Evolutionary conservation across 2,329 filamentous ascomycete genomes (phyloP).

Genomic region (Incumbomyces lentus): DNA sequence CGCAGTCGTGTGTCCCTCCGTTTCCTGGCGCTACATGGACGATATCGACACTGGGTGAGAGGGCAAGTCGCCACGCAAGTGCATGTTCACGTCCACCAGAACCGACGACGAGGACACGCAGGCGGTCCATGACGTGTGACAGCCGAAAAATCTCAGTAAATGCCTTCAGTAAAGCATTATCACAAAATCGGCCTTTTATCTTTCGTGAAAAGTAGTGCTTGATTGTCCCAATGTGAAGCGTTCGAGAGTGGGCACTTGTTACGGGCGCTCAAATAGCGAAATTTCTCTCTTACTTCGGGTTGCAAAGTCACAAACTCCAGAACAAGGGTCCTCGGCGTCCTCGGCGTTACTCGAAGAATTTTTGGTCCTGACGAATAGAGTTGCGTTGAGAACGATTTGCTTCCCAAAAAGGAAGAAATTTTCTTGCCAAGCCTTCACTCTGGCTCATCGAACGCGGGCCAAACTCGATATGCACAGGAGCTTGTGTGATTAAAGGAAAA

Average conservation of each 20-base stretch:
- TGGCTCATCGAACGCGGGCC: background rate
- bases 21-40: constrained; percentile 67
- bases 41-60: constrained; percentile 66
- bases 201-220: too few species aligned
- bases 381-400: background rate
- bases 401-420: constrained; percentile 7
- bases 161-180: too few species aligned
- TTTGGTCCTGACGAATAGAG: background rate
- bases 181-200: too few species aligned
- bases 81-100: constrained; percentile 93
- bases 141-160: background rate
- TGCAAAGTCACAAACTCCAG: too few species aligned
- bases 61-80: constrained; percentile 83
- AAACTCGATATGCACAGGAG: too few species aligned
- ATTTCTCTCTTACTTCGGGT: too few species aligned
- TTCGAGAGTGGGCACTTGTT: too few species aligned
- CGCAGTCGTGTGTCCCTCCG: constrained; percentile 60
- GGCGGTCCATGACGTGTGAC: constrained; percentile 20
- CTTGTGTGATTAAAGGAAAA: too few species aligned
- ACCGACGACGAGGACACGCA: constrained; percentile 75
- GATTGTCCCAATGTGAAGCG: too few species aligned
- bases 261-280: too few species aligned
- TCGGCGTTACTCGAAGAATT: background rate
- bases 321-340: too few species aligned
- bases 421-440: background rate